A percentile compares a stretch with the other conserved stretches of the same genome.
Conservation (phyloP, 495 filamentous ascomycete species). For the Trypethelium eluteriae region DNA sequence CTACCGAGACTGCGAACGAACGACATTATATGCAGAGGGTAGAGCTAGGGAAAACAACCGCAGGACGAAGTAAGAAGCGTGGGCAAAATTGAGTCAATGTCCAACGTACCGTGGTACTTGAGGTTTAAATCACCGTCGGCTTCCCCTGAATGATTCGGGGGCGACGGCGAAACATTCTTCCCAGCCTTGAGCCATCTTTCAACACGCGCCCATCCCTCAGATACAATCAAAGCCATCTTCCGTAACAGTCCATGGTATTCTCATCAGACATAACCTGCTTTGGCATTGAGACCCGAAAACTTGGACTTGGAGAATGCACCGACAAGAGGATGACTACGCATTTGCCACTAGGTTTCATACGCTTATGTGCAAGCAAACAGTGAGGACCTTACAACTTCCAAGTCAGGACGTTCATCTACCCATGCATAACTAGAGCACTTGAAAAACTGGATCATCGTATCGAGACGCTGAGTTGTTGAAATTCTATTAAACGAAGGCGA, state of each 20-base stretch:
- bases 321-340: neutral
- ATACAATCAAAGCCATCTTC: constrained; percentile 5
- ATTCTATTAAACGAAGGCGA: neutral
- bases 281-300: neutral
- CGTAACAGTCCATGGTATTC: neutral
- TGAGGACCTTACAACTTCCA: neutral
- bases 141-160: neutral
- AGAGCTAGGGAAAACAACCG: neutral
- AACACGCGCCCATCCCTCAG: neutral
- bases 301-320: neutral
- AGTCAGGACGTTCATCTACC: neutral
- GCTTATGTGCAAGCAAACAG: neutral
- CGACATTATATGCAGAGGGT: neutral
- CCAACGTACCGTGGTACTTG: neutral
- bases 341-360: neutral
- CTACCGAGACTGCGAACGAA: neutral
- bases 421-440: neutral
- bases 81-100: neutral
- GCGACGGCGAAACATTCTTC: neutral
- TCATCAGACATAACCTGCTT: neutral
- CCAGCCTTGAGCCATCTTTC: neutral
- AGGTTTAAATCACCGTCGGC: neutral
- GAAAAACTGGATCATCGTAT: too few relatives aligned
- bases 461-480: too few relatives aligned
- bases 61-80: neutral